phyloP scores from a whole-genome alignment of 345 rosid genomes.

The Mercurialis annua region DNA sequence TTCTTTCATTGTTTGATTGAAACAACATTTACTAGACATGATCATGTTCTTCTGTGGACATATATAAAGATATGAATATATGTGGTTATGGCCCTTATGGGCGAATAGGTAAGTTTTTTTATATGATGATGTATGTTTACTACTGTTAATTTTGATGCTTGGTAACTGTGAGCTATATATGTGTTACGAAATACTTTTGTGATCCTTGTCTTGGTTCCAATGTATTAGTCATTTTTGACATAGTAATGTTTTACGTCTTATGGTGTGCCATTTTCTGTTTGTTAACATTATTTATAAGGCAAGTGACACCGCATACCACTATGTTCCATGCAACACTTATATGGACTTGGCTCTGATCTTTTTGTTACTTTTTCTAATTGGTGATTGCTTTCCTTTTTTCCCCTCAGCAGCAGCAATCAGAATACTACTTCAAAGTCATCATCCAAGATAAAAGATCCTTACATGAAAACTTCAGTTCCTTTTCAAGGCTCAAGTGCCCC shows the following conservation, averaged over 20 bases:
- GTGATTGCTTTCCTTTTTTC: slow-evolving; percentile 7
- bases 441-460: slow-evolving; percentile 34
- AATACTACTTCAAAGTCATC: slow-evolving; percentile 44
- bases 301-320: not conserved
- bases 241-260: not conserved
- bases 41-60: not conserved
- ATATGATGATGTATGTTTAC: not conserved
- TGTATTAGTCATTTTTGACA: not conserved
- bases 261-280: not conserved
- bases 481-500: slow-evolving; percentile 40
- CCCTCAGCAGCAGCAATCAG: slow-evolving; percentile 57
- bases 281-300: not conserved
- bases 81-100: not conserved
- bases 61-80: not conserved
- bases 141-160: not conserved
- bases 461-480: slow-evolving; percentile 37
- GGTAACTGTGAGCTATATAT: not conserved
- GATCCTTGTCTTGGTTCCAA: not conserved
- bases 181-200: not conserved
- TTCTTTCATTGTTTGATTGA: slow-evolving; percentile 12
- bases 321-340: not conserved
- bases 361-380: slow-evolving; percentile 2
- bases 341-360: not conserved
- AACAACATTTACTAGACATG: not conserved
- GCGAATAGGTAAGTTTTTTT: not conserved